Percentiles rank a stretch among this genome's conserved stretches.
phyloP scores from a whole-genome alignment of 495 filamentous ascomycete species.

The Neurospora sp. region DNA sequence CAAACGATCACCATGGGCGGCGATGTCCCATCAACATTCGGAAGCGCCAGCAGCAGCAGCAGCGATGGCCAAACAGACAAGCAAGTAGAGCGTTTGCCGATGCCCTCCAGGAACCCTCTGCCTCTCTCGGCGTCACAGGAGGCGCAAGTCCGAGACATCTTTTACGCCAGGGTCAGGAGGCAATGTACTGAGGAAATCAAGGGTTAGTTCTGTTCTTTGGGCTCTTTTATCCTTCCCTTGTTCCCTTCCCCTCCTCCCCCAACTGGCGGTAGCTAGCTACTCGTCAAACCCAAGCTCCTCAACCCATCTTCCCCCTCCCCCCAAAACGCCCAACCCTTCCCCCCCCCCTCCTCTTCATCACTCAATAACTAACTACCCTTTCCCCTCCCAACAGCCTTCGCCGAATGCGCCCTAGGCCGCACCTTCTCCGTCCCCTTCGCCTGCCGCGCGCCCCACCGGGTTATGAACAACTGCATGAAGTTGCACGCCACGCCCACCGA shows the following conservation, averaged over 20 bases:
- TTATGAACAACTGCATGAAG: constrained; percentile 94
- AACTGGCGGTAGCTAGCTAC: not conserved
- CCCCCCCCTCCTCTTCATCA: constrained; percentile 1
- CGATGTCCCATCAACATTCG: constrained; percentile 7
- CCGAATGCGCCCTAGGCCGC: constrained; percentile 73
- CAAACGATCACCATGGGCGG: constrained; percentile 30
- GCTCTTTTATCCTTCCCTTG: too few relatives aligned
- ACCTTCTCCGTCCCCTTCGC: constrained; percentile 79
- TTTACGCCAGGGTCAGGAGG: constrained; percentile 72
- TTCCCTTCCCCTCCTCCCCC: too few relatives aligned
- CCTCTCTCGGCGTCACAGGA: constrained; percentile 91
- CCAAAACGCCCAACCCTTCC: not conserved
- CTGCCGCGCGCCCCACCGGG: constrained; percentile 64
- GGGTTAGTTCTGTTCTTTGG: constrained; percentile 39
- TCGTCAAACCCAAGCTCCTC: not conserved
- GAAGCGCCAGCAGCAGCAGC: not conserved
- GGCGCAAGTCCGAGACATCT: constrained; percentile 79
- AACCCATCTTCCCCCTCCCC: not conserved
- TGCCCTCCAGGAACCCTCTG: constrained; percentile 68
- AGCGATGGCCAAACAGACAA: not conserved
- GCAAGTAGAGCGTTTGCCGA: constrained; percentile 25
- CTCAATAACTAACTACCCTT: too few relatives aligned
- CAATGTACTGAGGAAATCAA: constrained; percentile 79
- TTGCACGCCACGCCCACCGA: constrained; percentile 71
- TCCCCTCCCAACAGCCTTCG: constrained; percentile 58